These are phyloP conservation scores for Osmanthus fragrans DNA, from an alignment of 257 asterid species.

Conservation along the genomic window DNA sequence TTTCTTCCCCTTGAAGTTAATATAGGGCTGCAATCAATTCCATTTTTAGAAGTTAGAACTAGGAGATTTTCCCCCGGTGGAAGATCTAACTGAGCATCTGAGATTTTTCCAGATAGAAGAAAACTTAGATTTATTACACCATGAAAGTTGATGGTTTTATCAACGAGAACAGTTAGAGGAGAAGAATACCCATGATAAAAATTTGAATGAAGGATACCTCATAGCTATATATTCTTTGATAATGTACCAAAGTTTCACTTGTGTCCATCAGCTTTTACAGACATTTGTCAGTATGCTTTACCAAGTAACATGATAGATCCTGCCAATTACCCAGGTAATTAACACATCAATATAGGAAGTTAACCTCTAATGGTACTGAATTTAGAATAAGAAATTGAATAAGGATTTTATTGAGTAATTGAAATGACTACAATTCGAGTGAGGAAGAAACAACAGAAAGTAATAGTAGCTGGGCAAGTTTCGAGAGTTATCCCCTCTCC, in stretches of 20 bases:
- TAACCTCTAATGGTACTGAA: too few relatives aligned
- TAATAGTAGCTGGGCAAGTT: too few relatives aligned
- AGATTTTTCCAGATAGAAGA: background rate
- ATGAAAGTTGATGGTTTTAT: background rate
- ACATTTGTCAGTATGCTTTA: constrained; percentile 39
- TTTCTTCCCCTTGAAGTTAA: background rate
- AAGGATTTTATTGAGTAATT: too few relatives aligned
- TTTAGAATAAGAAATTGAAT: too few relatives aligned
- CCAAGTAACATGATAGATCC: constrained; percentile 30
- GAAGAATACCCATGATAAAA: constrained; percentile 4
- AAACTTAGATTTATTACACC: background rate
- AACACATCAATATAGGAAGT: too few relatives aligned
- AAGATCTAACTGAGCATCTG: constrained; percentile 4
- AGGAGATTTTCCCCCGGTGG: background rate
- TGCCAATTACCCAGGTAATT: too few relatives aligned
- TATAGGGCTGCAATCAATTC: background rate
- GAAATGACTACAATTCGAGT: too few relatives aligned
- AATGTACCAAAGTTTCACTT: constrained; percentile 97
- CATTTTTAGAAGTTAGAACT: background rate
- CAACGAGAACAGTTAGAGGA: constrained; percentile 2
- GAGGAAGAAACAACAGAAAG: too few relatives aligned
- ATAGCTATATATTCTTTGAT: constrained; percentile 93
- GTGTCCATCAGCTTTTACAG: constrained; percentile 88
- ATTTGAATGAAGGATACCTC: constrained; percentile 55
- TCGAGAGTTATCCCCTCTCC: too few relatives aligned